Evolutionary conservation across 2,329 filamentous ascomycete species (phyloP), one percentile per base, ranked within the genome.

Genomic region (Pezicula rhizophila): DNA sequence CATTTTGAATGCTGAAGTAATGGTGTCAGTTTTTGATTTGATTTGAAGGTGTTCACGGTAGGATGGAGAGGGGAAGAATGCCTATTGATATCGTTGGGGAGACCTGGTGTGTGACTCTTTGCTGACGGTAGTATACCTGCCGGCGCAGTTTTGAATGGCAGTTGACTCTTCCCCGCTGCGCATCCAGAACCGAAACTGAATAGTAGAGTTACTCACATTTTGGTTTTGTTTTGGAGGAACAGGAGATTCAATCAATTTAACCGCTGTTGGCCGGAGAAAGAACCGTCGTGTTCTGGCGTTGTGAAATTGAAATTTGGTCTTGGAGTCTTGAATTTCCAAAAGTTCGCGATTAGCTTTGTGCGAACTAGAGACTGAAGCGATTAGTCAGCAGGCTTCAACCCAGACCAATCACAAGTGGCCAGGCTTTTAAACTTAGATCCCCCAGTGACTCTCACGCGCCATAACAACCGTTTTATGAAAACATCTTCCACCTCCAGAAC

Each of bases 201-300:
- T 26, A 35, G 18, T 34, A 12, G 40, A 28, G 40, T 15, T 26
- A 50, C 60, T 57, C 52, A 65, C 62, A 57, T 58, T 60, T 58
- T 15, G 44, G 40, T 53, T 44, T 50, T 51, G 48, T 49, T 55
- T 57, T 57, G 25, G 50, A 53, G 51, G 64, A 90, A 91, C 87
- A 85, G 79, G 87, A 91, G 87, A 86, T 78, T 90, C 92, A 97
- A 97, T 97, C 92, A 84, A 86, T 95, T 97, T 95, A 96, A 96
- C 92, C 92, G 90, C 88, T 72, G 72, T 84, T 87, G 84, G 80
- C 87, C 91, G 92, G 92, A 96, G 92, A 97, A 92, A 96, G 92
- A 95, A 81, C 85, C 90, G 89, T 93, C 89, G 80, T 89, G 89
- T 95, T 64, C 62, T 55, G 44, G 45, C 47, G 44, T 31, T 31